Conservation (phyloP, 176 grass and related monocot species). For the Puccinellia tenuiflora region DNA sequence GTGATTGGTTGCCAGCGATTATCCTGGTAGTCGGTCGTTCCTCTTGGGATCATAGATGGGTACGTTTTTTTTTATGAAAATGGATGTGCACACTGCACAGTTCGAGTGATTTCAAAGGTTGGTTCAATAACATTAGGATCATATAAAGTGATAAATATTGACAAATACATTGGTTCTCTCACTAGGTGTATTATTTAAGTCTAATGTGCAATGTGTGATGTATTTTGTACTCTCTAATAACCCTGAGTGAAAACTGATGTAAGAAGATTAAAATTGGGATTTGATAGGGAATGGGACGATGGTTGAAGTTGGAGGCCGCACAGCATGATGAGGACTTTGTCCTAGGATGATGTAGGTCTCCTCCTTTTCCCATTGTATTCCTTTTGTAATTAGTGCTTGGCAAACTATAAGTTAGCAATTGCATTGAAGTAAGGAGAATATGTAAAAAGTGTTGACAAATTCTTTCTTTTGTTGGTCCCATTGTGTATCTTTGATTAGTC, state of each 20-base stretch:
- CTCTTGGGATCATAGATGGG: not conserved
- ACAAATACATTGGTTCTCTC: too few relatives aligned
- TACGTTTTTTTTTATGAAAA: not conserved
- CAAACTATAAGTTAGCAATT: not conserved
- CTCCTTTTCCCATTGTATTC: conserved; percentile 25
- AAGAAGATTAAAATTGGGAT: conserved; percentile 68
- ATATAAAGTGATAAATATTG: not conserved
- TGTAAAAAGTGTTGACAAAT: not conserved
- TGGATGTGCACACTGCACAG: not conserved
- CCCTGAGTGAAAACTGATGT: conserved; percentile 4
- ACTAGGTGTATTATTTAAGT: not conserved
- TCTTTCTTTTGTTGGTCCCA: not conserved
- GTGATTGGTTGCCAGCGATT: not conserved
- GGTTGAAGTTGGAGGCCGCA: conserved; percentile 75
- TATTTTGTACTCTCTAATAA: not conserved
- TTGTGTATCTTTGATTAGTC: not conserved
- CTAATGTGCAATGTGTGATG: not conserved
- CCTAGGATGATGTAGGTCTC: conserved; percentile 79
- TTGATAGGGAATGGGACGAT: conserved; percentile 96
- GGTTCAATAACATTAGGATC: not conserved
- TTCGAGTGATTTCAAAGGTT: not conserved
- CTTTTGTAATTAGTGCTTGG: not conserved
- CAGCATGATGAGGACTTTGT: conserved; percentile 46
- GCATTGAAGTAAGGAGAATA: not conserved
- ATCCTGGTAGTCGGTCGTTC: not conserved